Base-by-base conservation (phyloP, 2,329 filamentous ascomycete genomes). In the Epichloe sylvatica region DNA sequence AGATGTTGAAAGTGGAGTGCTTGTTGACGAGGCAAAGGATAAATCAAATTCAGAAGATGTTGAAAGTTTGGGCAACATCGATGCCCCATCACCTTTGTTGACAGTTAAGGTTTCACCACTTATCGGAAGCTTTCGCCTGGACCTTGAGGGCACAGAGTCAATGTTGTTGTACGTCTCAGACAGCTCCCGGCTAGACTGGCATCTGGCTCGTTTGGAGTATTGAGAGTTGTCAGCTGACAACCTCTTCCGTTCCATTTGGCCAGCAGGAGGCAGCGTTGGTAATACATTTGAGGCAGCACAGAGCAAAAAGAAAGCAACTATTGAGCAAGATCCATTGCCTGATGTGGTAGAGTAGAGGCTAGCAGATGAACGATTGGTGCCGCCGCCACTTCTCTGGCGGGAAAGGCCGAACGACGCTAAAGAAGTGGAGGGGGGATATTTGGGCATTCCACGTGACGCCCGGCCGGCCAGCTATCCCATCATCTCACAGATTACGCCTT, bases 231-330 rank as follows among this genome's bases (percentile, higher is more conserved):
- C 41, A 21, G 36, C 38, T 38, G 36, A 40, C 37, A 33, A 13
- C 38, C 42, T 52, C 39, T 38, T 40, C 45, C 30, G 57, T 52
- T 46, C 55, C 53, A 17, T 48, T 45, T 36, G 19, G 7, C 36
- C 25, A 9, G 39, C 15, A 25, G 33, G 33, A 33, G 19, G 37
- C 19, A 11, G 12, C 34, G 13, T 39, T 17, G 19, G 30, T 11
- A 30, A 30, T 11, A 30, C 8, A 30, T 25, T 25, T 6, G 12
- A 4, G 25, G 25, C 4, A 34, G 42, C 42, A 8, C 30, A 45
- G 17, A 45, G n/a, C 9, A 45, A 21, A 19, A 6, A 17, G 33
- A 45, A 6, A 11, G 5, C 3, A 37, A 23, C 8, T 5, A 17
- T n/a, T 12, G 9, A 15, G n/a, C 19, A 44, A 38, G 17, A 44